Base-by-base conservation (phyloP, 305 asterid genomes). In the Solanum hybrid region DNA sequence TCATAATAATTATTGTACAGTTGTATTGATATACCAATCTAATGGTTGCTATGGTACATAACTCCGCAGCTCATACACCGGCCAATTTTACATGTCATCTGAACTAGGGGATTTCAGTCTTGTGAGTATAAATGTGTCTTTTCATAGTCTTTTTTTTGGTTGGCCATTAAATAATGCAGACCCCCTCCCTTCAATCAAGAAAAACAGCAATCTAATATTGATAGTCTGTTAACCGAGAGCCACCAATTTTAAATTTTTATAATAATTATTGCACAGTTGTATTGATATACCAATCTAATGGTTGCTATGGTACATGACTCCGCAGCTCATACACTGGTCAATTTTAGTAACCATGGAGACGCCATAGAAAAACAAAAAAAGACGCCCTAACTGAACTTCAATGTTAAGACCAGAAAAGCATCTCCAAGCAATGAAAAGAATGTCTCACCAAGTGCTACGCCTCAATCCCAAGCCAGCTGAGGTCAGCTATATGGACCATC, bases 371-470 rank as follows among this genome's bases (percentile, higher is more conserved):
- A 84, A 46, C 29, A 22, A 84, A 22, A 82, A 22, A 51, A 84
- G 87, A 17, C 4, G 4, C 16, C 26, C 87, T 85, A 4, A 31
- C 46, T 60, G 51, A 56, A 60, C 88, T 60, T 60, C 88, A 56
- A 32, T 60, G 56, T 34, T 60, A 32, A 32, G 51, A 60, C 77
- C 77, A 16, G 51, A 64, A 60, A 85, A 85, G 77, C 51, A 85
- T 85, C 77, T 60, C 46, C 46, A 22, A 85, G 51, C 77, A 85
- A 85, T 60, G 88, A 85, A 85, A 84, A 85, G 88, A 32, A 85
- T 85, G 51, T 4, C 88, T 85, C 73, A 60, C 51, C 76, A 32
- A 85, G 12, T 56, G 16, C 31, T 56, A 85, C 40, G 40, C 73
- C 76, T 56, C 76, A 56, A 85, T 85, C 46, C 32, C 42, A 31